Evolutionary conservation across 2,329 filamentous ascomycete genomes (phyloP).

Genomic region (Drechslerella coelobrocha): DNA sequence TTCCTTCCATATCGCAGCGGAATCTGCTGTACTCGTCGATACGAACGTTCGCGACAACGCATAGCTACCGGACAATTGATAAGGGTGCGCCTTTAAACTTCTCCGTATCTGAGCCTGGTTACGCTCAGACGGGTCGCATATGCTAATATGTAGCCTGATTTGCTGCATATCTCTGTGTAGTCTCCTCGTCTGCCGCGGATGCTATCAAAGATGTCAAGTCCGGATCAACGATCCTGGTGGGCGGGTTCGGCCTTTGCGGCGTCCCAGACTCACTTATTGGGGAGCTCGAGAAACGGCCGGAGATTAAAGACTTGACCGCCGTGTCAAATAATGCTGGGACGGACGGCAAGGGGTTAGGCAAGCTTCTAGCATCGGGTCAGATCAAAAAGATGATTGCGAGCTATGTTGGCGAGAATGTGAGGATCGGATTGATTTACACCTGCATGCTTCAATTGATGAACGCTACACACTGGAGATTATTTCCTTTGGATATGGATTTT

Average conservation of each 20-base stretch:
- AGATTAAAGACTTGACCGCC: conserved; percentile 66
- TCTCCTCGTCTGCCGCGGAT: conserved; percentile 65
- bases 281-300: conserved; percentile 63
- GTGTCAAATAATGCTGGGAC: conserved; percentile 82
- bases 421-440: background rate
- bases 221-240: conserved; percentile 74
- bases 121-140: background rate
- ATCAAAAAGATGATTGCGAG: conserved; percentile 75
- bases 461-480: no score
- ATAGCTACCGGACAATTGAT: conserved; percentile 35
- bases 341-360: conserved; percentile 72
- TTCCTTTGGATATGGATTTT: no score
- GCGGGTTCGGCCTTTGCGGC: conserved; percentile 82
- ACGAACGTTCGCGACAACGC: conserved; percentile 49
- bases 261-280: conserved; percentile 77
- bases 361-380: conserved; percentile 72
- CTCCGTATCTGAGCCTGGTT: background rate
- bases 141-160: background rate
- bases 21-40: conserved; percentile 42
- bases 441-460: background rate
- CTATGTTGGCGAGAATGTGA: conserved; percentile 73
- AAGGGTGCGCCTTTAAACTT: conserved; percentile 13
- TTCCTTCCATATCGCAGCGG: conserved; percentile 5
- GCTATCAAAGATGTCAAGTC: conserved; percentile 75
- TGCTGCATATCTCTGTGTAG: conserved; percentile 22